Conservation (phyloP, 305 asterid genomes). For the Ruellia speciosa region DNA sequence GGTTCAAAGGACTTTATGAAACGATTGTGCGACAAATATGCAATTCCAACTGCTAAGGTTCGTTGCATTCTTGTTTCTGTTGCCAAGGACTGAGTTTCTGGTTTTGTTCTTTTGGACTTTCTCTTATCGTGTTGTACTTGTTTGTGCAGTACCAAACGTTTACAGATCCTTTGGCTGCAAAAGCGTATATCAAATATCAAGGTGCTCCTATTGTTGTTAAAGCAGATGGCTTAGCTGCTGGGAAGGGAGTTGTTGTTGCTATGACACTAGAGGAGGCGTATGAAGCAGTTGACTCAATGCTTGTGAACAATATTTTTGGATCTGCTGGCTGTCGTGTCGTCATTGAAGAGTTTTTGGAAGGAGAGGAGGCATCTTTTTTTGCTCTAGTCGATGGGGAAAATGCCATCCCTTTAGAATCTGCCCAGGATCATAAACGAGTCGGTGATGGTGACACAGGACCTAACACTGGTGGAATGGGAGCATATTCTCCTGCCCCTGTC, state of each 20-base stretch:
- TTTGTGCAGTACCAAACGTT: constrained; percentile 74
- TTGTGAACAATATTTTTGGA: constrained; percentile 66
- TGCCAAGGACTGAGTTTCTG: not conserved
- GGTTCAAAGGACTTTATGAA: constrained; percentile 96
- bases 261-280: constrained; percentile 71
- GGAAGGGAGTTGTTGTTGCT: constrained; percentile 91
- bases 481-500: constrained; percentile 96
- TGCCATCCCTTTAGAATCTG: constrained; percentile 89
- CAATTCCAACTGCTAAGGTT: constrained; percentile 96
- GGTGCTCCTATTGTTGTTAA: constrained; percentile 85
- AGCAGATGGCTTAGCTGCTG: constrained; percentile 96
- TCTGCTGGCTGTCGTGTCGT: constrained; percentile 73
- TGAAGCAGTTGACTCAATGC: constrained; percentile 89
- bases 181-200: constrained; percentile 62
- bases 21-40: constrained; percentile 78
- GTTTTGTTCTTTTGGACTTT: not conserved
- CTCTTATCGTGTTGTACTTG: constrained; percentile 12
- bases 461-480: constrained; percentile 99
- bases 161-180: constrained; percentile 59
- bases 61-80: not conserved
- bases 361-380: constrained; percentile 94
- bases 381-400: constrained; percentile 91
- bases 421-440: constrained; percentile 96
- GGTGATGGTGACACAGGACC: constrained; percentile 93
- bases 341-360: constrained; percentile 83